Evolutionary conservation across 106 monocot species (phyloP).

Genomic region (Apostasia ramifera): DNA sequence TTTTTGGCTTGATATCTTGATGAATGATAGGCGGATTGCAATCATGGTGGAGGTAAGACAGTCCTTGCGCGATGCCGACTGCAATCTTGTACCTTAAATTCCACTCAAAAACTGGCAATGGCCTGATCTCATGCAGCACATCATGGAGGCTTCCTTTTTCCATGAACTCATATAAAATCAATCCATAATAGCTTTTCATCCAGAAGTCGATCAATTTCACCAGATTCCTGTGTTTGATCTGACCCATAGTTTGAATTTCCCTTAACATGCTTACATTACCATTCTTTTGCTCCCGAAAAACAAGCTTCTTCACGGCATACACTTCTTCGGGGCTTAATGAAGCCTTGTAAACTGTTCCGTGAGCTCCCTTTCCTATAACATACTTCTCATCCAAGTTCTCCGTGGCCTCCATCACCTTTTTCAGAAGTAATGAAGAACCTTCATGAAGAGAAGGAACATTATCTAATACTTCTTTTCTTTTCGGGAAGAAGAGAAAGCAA

Average conservation of each 20-base stretch:
- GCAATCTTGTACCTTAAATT: constrained; percentile 51
- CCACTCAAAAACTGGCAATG: constrained; percentile 50
- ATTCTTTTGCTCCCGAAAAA: constrained; percentile 21
- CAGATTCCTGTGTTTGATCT: constrained; percentile 70
- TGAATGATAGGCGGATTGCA: constrained; percentile 78
- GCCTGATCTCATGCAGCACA: constrained; percentile 61
- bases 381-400: constrained; percentile 76
- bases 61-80: constrained; percentile 74
- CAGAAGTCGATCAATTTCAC: constrained; percentile 61
- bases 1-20: constrained; percentile 91
- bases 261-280: constrained; percentile 46
- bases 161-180: constrained; percentile 81
- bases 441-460: constrained; percentile 25
- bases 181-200: constrained; percentile 42
- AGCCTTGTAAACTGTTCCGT: constrained; percentile 89
- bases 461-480: constrained; percentile 11
- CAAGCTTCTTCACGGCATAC: constrained; percentile 79
- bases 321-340: constrained; percentile 29
- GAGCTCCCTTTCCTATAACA: constrained; percentile 60
- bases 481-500: constrained; percentile 11
- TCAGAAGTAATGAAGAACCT: constrained; percentile 65
- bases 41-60: constrained; percentile 84
- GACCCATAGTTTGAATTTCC: constrained; percentile 68
- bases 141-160: constrained; percentile 88
- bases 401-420: constrained; percentile 66